These are phyloP conservation scores for Pseudocercospora macadamiae DNA, from an alignment of 2,329 filamentous ascomycete genomes.

Conservation along the genomic window DNA sequence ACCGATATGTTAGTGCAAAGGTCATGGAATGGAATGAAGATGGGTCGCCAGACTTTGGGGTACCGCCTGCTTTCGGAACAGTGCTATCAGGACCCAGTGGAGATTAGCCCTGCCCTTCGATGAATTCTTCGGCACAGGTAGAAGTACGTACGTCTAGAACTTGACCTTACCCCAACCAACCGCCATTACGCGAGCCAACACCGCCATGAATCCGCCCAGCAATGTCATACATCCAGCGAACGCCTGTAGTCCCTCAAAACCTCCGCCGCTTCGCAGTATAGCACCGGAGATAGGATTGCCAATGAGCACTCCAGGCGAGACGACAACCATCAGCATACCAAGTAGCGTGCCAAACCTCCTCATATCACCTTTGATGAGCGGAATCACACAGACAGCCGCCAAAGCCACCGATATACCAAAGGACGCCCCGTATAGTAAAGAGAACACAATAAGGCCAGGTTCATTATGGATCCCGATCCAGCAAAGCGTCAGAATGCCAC, in stretches of 20 bases:
- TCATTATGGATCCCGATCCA: conserved; percentile 11
- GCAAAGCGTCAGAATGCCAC: conserved; percentile 4
- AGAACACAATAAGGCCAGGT: conserved; percentile 5
- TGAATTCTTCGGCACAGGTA: not conserved
- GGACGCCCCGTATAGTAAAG: not conserved
- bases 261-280: not conserved
- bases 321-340: not conserved
- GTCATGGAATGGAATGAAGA: conserved; percentile 55
- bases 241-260: conserved; percentile 2
- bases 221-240: conserved; percentile 2
- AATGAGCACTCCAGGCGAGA: conserved; percentile 7
- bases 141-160: not conserved
- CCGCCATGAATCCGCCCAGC: not conserved
- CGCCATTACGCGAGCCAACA: not conserved
- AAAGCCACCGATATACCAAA: conserved; percentile 5
- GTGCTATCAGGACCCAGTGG: conserved; percentile 26
- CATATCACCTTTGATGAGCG: conserved; percentile 7
- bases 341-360: conserved; percentile 7
- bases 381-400: not conserved
- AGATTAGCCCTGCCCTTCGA: conserved; percentile 10
- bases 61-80: conserved; percentile 35
- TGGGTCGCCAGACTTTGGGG: conserved; percentile 58
- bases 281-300: conserved; percentile 10
- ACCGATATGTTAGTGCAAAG: conserved; percentile 58
- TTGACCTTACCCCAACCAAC: conserved; percentile 2